A percentile compares a stretch with the other conserved stretches of the same genome.
Conservation (phyloP, 2,329 filamentous ascomycete species). For the Alternaria longipes region DNA sequence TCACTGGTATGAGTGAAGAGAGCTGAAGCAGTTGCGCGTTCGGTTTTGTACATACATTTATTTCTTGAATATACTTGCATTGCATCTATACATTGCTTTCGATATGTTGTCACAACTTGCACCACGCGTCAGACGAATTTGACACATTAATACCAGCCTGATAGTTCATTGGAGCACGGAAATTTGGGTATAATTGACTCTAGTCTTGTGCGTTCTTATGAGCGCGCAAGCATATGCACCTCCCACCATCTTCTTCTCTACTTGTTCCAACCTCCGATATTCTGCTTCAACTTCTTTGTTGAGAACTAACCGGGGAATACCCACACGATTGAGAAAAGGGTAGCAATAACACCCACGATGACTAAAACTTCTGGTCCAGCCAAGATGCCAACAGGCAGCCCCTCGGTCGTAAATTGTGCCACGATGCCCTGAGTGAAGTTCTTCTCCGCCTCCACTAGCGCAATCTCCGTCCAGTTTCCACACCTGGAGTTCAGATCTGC, state of each 20-base stretch:
- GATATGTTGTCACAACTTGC: slow-evolving; percentile 26
- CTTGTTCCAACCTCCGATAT: not conserved
- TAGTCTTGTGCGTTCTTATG: not conserved
- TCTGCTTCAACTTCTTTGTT: not conserved
- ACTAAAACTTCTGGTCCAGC: slow-evolving; percentile 35
- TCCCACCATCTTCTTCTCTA: not conserved
- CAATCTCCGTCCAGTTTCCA: slow-evolving; percentile 58
- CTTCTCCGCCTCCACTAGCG: slow-evolving; percentile 54
- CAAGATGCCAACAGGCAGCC: slow-evolving; percentile 41
- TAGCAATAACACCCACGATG: slow-evolving; percentile 24
- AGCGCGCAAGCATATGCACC: not conserved
- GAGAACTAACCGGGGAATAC: slow-evolving; percentile 24
- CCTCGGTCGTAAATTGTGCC: slow-evolving; percentile 42
- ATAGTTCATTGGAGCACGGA: slow-evolving; percentile 1
- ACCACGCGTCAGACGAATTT: not conserved
- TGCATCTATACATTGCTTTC: not conserved
- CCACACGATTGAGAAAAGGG: slow-evolving; percentile 37
- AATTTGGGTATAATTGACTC: slow-evolving; percentile 7
- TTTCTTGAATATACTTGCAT: slow-evolving; percentile 14
- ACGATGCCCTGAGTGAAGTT: slow-evolving; percentile 59
- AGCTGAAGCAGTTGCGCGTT: slow-evolving; percentile 4
- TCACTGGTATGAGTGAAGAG: not conserved
- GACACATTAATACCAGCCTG: not conserved
- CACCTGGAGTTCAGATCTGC: slow-evolving; percentile 55
- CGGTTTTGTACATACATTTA: slow-evolving; percentile 31